Evolutionary conservation across 1,284 basidiomycete genomes (phyloP).

Genomic region (Cutaneotrichosporon sp.): DNA sequence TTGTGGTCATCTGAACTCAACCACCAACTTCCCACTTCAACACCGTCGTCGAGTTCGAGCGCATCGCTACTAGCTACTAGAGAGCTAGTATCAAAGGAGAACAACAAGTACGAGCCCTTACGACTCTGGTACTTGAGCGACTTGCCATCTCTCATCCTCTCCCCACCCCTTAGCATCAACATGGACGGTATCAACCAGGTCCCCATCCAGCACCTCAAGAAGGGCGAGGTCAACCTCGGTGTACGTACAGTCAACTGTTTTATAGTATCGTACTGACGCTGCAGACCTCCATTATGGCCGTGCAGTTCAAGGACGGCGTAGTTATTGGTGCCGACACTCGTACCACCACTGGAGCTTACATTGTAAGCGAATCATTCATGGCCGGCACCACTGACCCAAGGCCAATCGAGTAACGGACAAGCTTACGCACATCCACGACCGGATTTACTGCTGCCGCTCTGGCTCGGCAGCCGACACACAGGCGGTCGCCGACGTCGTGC

Average conservation of each 20-base stretch:
- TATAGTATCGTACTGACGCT: not conserved
- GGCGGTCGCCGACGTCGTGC: conserved; percentile 89
- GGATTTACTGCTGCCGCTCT: conserved; percentile 97
- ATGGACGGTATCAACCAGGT: conserved; percentile 45
- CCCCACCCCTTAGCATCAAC: conserved; percentile 5
- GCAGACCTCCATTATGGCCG: conserved; percentile 99
- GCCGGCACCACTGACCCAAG: conserved; percentile 17
- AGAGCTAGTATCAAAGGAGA: no score
- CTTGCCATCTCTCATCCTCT: not conserved
- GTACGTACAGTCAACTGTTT: conserved; percentile 54
- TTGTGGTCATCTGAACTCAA: no score
- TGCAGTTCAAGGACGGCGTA: conserved; percentile 91
- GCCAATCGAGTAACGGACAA: conserved; percentile 99
- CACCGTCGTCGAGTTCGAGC: no score
- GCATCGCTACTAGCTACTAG: no score
- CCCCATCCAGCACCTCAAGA: conserved; percentile 61
- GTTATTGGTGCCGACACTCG: conserved; percentile 95
- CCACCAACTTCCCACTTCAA: no score
- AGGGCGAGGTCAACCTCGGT: conserved; percentile 89
- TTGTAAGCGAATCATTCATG: conserved; percentile 53
- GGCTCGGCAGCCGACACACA: conserved; percentile 98
- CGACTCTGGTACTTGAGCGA: no score
- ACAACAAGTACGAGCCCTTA: no score
- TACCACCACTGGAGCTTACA: conserved; percentile 95
- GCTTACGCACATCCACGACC: conserved; percentile 92